Evolutionary conservation across 805 yeast genomes (phyloP), one percentile per base, ranked within the genome.

Genomic region (Wickerhamiella galacta): DNA sequence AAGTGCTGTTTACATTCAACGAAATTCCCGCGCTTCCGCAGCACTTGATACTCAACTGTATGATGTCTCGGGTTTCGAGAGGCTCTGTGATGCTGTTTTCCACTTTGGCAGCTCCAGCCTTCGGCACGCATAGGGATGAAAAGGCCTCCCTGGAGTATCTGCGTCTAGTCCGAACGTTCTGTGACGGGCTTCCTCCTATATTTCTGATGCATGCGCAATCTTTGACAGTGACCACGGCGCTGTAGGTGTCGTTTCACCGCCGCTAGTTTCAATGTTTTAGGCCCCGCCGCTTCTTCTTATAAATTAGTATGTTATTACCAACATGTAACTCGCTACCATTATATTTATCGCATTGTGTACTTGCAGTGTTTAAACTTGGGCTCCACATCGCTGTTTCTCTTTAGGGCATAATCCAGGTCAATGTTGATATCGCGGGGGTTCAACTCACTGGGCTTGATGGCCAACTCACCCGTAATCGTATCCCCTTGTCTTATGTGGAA

Each of bases 351-450:
- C 73, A 81, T 70, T 52, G 75, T 66, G 59, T 72, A 79, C 47
- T 70, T 66, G 55, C 63, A 64, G 52, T 70, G 67, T 40, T 81
- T 82, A 38, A 52, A 50, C 47, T 62, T 66, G 17, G 68, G 63
- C 54, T 90, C 67, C 30, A 57, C 48, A 30, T 65, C 68, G 20
- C 56, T 60, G 28, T 53, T 57, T 36, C 68, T 71, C 16, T 56
- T 51, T 47, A 67, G 61, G n/a, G 55, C 45, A 49, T 66, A 80
- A 19, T 56, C 60, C 38, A 87, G 64, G 47, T 72, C 75, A 45
- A 90, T 70, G 51, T 87, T 95, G 47, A 87, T 61, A 49, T 90
- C 95, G 58, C 99, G 70, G 40, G 90, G 92, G 56, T 90, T 90
- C 33, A 40, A 51, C 29, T 53, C 55, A 54, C 79, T 83, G 36